Base-by-base conservation (phyloP, 495 filamentous ascomycete genomes). In the Lentithecium fluviatile region DNA sequence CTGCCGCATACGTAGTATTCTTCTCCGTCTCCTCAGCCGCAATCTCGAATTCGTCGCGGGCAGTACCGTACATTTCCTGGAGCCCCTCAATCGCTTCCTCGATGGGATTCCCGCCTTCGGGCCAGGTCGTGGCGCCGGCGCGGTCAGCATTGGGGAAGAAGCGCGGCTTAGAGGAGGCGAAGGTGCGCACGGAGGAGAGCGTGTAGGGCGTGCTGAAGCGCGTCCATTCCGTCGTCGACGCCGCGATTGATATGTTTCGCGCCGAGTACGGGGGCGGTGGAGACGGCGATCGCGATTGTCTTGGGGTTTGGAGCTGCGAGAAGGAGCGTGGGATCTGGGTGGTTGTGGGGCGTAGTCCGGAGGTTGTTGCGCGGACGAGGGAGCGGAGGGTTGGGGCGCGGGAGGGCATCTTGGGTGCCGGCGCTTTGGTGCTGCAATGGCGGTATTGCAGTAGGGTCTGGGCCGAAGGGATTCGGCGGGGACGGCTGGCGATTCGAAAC, bases 31-130 rank as follows among this genome's bases (percentile, higher is more conserved):
- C 81, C 61, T 83, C 81, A 34, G 71, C 70, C 15, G 81, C 81
- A 51, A 83, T 81, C 46, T 83, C 80, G 70, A 83, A 83, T 54
- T 80, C 79, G 64, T 81, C 79, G 59, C 73, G 71, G 0, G 78
- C 79, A 2, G 77, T 80, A 49, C 73, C 75, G 64, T 78, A 79
- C 68, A 72, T 68, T 29, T 78, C 75, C 65, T 69, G 66, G n/a
- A 78, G 69, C 47, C 59, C 54, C 32, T 64, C 61, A 24, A 64
- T 55, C 17, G 53, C 25, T 25, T 58, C 54, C 1, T 64, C 55
- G 20, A 63, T 63, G 12, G 45, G 24, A 32, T 24, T 42, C 24
- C 52, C 60, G 11, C 52, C 52, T 4, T 52, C 45, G 15, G 52
- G 45, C 15, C 23, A 19, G 13, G 58, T 7, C 2, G 48, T 23